Conservation (phyloP, 176 grass and related monocot species). For the Eleusine indica region DNA sequence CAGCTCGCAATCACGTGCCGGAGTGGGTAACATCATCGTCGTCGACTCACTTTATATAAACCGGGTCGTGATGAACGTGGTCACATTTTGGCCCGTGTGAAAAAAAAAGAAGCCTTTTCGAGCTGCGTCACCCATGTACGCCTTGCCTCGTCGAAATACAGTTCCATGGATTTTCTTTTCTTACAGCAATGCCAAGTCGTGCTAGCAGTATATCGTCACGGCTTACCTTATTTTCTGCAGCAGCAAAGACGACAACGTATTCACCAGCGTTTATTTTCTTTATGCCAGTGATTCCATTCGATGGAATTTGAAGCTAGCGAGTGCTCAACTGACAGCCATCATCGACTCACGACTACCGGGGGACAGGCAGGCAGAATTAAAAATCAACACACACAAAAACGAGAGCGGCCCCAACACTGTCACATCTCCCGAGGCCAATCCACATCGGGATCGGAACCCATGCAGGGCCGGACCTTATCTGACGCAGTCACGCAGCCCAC, state of each 20-base stretch:
- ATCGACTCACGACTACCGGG: background rate
- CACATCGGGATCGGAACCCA: slow-evolving; percentile 62
- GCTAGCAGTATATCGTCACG: no score
- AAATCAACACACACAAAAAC: background rate
- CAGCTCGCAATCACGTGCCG: slow-evolving; percentile 39
- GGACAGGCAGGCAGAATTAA: background rate
- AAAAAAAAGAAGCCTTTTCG: no score
- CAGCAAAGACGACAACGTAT: no score
- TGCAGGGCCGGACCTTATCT: slow-evolving; percentile 20
- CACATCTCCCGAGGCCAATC: slow-evolving; percentile 48
- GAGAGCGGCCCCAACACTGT: slow-evolving; percentile 9
- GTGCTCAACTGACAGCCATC: background rate
- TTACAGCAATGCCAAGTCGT: no score
- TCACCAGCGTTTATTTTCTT: background rate
- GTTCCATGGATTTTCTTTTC: background rate
- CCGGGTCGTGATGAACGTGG: slow-evolving; percentile 38
- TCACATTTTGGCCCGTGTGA: slow-evolving; percentile 13
- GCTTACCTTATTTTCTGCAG: background rate
- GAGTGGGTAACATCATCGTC: background rate
- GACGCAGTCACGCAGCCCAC: slow-evolving; percentile 35
- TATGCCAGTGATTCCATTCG: slow-evolving; percentile 1
- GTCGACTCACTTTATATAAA: slow-evolving; percentile 28
- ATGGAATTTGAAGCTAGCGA: background rate
- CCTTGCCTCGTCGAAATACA: no score
- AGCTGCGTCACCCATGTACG: no score